These are phyloP conservation scores for Penicillium bialowiezense DNA, from an alignment of 495 filamentous ascomycete genomes.

Conservation along the genomic window DNA sequence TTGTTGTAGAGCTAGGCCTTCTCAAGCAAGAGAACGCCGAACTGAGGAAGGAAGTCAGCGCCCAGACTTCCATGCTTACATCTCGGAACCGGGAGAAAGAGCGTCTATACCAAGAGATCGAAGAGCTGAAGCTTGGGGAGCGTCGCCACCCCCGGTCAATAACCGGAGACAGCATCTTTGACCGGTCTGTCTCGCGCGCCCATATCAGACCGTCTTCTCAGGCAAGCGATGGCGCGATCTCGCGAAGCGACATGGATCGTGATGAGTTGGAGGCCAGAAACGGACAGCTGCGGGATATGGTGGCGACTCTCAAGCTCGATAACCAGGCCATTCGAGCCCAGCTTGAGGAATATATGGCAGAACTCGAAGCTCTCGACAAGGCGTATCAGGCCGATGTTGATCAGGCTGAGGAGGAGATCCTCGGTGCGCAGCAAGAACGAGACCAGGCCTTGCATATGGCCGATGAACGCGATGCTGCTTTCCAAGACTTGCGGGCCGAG, in stretches of 20 bases:
- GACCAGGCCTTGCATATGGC: conserved; percentile 79
- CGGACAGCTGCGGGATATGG: conserved; percentile 78
- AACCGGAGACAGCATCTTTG: conserved; percentile 86
- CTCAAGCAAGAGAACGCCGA: conserved; percentile 91
- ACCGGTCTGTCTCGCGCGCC: conserved; percentile 85
- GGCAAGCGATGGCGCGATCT: conserved; percentile 63
- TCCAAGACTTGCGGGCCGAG: conserved; percentile 73
- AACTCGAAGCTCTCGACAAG: conserved; percentile 61
- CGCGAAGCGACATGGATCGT: conserved; percentile 75
- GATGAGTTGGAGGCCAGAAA: conserved; percentile 83
- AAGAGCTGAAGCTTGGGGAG: conserved; percentile 86
- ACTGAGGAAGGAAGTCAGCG: conserved; percentile 84
- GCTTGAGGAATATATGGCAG: conserved; percentile 63
- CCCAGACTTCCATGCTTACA: conserved; percentile 96
- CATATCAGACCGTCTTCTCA: conserved; percentile 71
- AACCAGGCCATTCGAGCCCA: conserved; percentile 78
- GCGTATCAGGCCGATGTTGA: conserved; percentile 76
- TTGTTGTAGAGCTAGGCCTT: conserved; percentile 71
- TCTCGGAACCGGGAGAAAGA: conserved; percentile 94
- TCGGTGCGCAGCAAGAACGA: conserved; percentile 78
- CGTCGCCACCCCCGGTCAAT: conserved; percentile 66
- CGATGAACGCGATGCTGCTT: conserved; percentile 75
- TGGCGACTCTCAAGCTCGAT: conserved; percentile 78
- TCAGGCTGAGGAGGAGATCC: conserved; percentile 71
- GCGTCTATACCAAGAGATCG: conserved; percentile 92